Percentiles rank a stretch among this genome's conserved stretches.
phyloP scores from a whole-genome alignment of 805 yeast genomes.

The Kuraishia ogatae region DNA sequence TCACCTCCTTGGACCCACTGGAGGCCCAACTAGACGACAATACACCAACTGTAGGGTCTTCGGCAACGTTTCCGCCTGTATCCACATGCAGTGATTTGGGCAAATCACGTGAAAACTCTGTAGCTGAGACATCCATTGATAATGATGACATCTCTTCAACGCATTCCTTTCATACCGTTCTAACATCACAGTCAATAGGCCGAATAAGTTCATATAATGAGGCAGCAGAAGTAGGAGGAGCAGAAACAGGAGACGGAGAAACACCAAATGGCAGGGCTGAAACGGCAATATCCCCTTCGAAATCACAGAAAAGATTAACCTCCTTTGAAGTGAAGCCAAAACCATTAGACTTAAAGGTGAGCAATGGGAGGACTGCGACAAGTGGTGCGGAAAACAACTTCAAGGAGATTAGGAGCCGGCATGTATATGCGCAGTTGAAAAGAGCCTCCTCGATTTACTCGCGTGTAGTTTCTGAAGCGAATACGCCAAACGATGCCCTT shows the following conservation, averaged over 20 bases:
- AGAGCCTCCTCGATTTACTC: conserved; percentile 1
- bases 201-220: not conserved
- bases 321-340: not conserved
- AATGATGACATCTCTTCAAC: not conserved
- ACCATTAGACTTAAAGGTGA: not conserved
- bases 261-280: too few relatives aligned
- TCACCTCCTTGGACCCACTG: too few relatives aligned
- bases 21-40: not conserved
- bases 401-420: not conserved
- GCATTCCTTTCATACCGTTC: not conserved
- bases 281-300: not conserved
- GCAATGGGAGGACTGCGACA: not conserved
- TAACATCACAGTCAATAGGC: not conserved
- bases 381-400: not conserved
- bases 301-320: not conserved
- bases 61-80: not conserved
- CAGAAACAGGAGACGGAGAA: not conserved
- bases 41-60: not conserved
- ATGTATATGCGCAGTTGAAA: not conserved
- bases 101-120: not conserved
- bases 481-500: not conserved
- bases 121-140: not conserved
- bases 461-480: not conserved
- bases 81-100: not conserved
- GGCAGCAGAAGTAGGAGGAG: not conserved